These are phyloP conservation scores for Umbilicus rupestris DNA, from an alignment of 164 flowering plant genomes.

Conservation along the genomic window DNA sequence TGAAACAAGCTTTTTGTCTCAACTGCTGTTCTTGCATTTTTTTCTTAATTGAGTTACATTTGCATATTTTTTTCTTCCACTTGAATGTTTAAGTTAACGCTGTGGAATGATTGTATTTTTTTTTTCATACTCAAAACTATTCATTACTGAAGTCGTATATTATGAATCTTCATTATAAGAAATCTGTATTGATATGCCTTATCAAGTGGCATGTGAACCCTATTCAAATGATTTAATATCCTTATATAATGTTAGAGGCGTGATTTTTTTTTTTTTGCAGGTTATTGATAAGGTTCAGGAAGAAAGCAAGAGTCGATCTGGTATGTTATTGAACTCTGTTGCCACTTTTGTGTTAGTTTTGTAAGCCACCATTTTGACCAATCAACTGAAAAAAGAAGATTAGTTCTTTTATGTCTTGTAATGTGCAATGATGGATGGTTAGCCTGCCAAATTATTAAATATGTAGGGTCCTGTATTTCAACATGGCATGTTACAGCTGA, in stretches of 20 bases:
- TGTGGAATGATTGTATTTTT: neutral
- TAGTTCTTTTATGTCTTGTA: neutral
- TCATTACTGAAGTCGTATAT: too few relatives aligned
- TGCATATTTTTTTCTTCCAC: neutral
- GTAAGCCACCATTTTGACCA: neutral
- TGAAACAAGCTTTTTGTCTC: neutral
- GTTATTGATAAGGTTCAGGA: constrained; percentile 65
- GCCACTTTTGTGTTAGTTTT: neutral
- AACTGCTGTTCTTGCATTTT: neutral
- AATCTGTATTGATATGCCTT: neutral
- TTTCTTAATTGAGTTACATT: neutral
- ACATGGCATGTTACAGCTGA: neutral
- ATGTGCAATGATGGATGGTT: neutral
- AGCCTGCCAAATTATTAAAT: neutral
- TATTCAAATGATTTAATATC: neutral
- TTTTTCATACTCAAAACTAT: too few relatives aligned
- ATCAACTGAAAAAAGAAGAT: too few relatives aligned
- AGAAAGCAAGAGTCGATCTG: constrained; percentile 51
- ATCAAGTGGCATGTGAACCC: neutral
- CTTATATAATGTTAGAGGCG: neutral
- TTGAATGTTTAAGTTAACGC: neutral
- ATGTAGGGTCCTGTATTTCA: neutral
- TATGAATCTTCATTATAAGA: too few relatives aligned
- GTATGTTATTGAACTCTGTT: constrained; percentile 14
- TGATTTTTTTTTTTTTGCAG: constrained; percentile 19